Evolutionary conservation across 768 basidiomycete genomes (phyloP), one percentile per base, ranked within the genome.

Genomic region (Phylloporus rhodoxanthus): DNA sequence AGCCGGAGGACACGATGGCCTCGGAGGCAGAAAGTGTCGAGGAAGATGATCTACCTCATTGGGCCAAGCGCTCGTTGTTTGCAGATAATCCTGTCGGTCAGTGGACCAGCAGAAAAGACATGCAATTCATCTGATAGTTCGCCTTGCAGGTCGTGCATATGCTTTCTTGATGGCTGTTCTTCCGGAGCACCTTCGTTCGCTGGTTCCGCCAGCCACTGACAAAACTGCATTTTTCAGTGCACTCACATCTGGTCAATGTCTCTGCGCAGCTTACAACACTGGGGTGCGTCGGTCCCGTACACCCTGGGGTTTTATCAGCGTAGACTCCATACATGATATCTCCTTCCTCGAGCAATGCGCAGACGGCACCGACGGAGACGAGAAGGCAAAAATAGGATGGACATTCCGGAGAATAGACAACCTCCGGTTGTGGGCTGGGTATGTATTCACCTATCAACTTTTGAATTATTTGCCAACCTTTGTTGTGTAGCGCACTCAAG

Each of bases 391-490:
- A 68, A 77, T 74, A 51, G 80, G 84, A 0, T 91, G 88, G 85
- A 91, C 91, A 17, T 94, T 91, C 63, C 72, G 92, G 52, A 70
- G 91, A 48, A 87, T 82, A 2, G 92, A 94, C 66, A 95, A 94
- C 62, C 68, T 95, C 25, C 74, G 88, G 21, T 65, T 91, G 19
- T 94, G 88, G 85, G 84, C 80, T 38, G 91, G 87, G 89, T 91
- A 62, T 45, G 85, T 78, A 20, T 28, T 20, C 23, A 1, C 10
- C 8, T n/a, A 8, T 25, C 9, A 4, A 23, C 9, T 30, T n/a
- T 32, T 8, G 29, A 32, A 34, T 28, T 15, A 5, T 3, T 9
- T 4, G 0, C 38, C 52, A 39, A 55, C 43, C 17, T 38, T 34
- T 40, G 49, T 28, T 52, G n/a, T 20, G 5, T 23, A 86, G 90